Evolutionary conservation across 805 yeast genomes (phyloP), one percentile per base, ranked within the genome.

Genomic region (Starmerella powellii): DNA sequence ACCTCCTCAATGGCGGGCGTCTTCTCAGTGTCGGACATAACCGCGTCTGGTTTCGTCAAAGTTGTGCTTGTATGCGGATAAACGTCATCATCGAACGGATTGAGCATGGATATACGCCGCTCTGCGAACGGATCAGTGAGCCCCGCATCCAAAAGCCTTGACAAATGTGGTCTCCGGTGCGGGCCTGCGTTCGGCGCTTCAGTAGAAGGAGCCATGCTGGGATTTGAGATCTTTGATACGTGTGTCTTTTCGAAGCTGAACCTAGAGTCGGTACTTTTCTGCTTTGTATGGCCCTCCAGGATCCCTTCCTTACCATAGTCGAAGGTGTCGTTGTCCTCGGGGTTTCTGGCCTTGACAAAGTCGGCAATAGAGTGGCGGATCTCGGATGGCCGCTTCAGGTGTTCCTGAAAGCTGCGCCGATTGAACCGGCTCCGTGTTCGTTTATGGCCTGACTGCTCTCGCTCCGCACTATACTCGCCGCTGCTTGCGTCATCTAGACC

Each of bases 271-370:
- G n/a, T 23, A 10, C 26, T 23, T 6, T 23, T 10, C 26, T 10
- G 6, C 10, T 23, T 4, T 24, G 16, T 8, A 12, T 4, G 15
- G 10, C 20, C 5, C 17, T 33, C 38, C 19, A 20, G n/a, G 23
- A 33, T 34, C 23, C 34, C 32, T 31, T 33, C 37, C 8, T 38
- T 36, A 8, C 51, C 51, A 23, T 47, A 47, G 23, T 47, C 51
- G 12, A 19, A 29, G 15, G 21, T 34, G 28, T 41, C 39, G 12
- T 38, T 42, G 2, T 34, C 49, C 6, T 45, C 49, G 2, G 51
- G 51, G 20, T 41, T 24, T 8, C 46, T 29, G 16, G 51, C 23
- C 15, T 36, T 45, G 4, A 41, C 41, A 16, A 45, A 38, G 16
- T 43, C 40, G 1, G 34, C 32, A 13, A 42, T n/a, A 4, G 49